These are phyloP conservation scores for Yarrowia sp. DNA, from an alignment of 805 yeast genomes.

Conservation along the genomic window DNA sequence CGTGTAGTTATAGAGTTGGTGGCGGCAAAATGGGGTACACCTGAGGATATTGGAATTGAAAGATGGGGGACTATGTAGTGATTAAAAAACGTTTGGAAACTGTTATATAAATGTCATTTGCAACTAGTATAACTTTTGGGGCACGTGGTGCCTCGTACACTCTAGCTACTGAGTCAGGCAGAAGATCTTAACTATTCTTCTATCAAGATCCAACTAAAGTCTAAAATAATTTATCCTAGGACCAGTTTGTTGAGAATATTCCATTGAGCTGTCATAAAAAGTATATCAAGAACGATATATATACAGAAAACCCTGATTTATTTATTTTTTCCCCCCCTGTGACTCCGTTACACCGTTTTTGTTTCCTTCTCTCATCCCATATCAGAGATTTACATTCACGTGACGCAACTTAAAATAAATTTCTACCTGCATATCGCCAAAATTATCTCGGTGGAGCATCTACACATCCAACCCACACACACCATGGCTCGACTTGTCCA, in stretches of 20 bases:
- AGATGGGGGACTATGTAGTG: too few relatives aligned
- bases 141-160: too few relatives aligned
- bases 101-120: too few relatives aligned
- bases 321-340: too few relatives aligned
- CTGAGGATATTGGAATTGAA: neutral
- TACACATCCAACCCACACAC: neutral
- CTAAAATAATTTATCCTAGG: neutral
- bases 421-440: constrained; percentile 14
- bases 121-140: too few relatives aligned
- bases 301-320: too few relatives aligned
- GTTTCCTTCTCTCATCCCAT: neutral
- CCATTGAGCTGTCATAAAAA: too few relatives aligned
- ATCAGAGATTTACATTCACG: too few relatives aligned
- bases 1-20: neutral
- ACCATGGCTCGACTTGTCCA: constrained; percentile 42
- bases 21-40: neutral
- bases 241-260: neutral
- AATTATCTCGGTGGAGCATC: neutral
- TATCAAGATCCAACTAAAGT: neutral
- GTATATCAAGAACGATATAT: too few relatives aligned
- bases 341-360: too few relatives aligned
- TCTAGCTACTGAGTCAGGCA: too few relatives aligned
- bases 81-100: too few relatives aligned
- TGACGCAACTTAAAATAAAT: constrained; percentile 1
- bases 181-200: neutral